phyloP scores from a whole-genome alignment of 1,139 yeast genomes.

The Insectozyma bohioensis region DNA sequence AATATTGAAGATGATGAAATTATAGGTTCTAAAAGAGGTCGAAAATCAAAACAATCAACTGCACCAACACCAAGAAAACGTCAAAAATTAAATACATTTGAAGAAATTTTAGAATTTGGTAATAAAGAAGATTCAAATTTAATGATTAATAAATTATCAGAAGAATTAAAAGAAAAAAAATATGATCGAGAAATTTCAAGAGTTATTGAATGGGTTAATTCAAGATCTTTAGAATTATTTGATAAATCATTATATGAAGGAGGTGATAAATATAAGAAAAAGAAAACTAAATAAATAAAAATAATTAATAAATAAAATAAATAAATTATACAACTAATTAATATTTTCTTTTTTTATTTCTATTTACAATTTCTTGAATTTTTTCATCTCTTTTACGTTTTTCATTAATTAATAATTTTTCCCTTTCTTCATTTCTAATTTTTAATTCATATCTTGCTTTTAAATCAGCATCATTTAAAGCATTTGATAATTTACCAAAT shows the following conservation, averaged over 20 bases:
- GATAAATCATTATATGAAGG: slow-evolving; percentile 62
- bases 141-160: slow-evolving; percentile 25
- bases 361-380: slow-evolving; percentile 56
- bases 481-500: slow-evolving; percentile 64
- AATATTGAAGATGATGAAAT: slow-evolving; percentile 12
- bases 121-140: slow-evolving; percentile 29
- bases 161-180: slow-evolving; percentile 28
- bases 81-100: slow-evolving; percentile 23
- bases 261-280: slow-evolving; percentile 37
- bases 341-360: slow-evolving; percentile 29
- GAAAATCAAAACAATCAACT: slow-evolving; percentile 10
- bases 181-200: slow-evolving; percentile 43
- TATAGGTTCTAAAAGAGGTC: slow-evolving; percentile 27
- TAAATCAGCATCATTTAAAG: slow-evolving; percentile 73
- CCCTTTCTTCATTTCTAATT: slow-evolving; percentile 55
- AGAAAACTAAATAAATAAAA: slow-evolving; percentile 13
- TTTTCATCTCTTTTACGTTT: slow-evolving; percentile 57
- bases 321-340: no score
- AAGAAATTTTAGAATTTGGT: slow-evolving; percentile 31
- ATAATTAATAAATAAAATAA: slow-evolving; percentile 4
- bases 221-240: slow-evolving; percentile 49
- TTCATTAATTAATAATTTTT: slow-evolving; percentile 36
- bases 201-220: slow-evolving; percentile 62
- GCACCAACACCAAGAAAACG: slow-evolving; percentile 18
- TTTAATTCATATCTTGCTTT: slow-evolving; percentile 72